phyloP scores from a whole-genome alignment of 1,284 basidiomycete genomes.

The Marasmius fiardii region DNA sequence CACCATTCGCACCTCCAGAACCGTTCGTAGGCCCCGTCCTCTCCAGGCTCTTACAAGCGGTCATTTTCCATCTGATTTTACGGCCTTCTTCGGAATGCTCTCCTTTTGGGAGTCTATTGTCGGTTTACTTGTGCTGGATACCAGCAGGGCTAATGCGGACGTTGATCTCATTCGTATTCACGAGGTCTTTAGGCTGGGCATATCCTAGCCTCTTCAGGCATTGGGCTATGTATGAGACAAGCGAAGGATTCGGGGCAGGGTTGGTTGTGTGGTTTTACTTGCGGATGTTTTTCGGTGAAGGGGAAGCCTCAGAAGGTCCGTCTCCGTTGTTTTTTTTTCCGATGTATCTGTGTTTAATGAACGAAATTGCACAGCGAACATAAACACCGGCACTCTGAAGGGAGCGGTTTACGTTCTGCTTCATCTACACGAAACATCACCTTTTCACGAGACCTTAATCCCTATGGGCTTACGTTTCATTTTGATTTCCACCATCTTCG shows the following conservation, averaged over 20 bases:
- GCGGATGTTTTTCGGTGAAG: background rate
- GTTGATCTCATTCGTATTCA: background rate
- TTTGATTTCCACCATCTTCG: background rate
- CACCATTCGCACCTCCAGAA: background rate
- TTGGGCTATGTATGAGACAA: constrained; percentile 36
- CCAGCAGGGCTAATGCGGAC: background rate
- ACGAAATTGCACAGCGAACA: no score
- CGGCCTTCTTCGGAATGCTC: background rate
- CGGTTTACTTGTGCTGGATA: background rate
- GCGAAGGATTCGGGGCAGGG: constrained; percentile 31
- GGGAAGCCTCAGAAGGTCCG: background rate
- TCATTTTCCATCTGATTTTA: background rate
- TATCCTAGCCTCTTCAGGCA: constrained; percentile 36
- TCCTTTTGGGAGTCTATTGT: background rate
- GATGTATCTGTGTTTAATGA: background rate
- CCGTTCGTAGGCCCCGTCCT: background rate
- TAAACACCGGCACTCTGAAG: background rate
- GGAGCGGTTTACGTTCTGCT: background rate
- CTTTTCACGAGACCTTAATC: background rate
- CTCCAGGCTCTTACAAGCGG: background rate
- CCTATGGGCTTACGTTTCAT: background rate
- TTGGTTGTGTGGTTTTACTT: constrained; percentile 24
- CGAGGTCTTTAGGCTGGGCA: constrained; percentile 33
- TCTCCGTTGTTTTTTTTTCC: background rate
- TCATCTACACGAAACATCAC: background rate